Percentiles rank a stretch among this genome's conserved stretches.
Conservation (phyloP, 78 protist genomes). For the Isochrysis galbana region DNA sequence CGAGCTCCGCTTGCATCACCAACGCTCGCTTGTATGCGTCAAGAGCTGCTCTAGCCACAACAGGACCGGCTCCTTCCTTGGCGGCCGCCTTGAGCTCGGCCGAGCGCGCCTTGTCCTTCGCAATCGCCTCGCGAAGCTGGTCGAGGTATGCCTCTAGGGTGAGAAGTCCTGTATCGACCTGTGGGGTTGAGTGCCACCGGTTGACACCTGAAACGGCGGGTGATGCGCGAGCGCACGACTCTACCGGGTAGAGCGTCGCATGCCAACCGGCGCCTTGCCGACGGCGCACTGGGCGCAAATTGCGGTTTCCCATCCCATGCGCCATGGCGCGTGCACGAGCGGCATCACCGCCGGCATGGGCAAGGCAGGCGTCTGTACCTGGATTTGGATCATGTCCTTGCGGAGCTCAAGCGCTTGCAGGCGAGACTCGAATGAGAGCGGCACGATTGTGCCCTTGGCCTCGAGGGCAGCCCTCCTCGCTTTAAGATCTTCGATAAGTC, state of each 20-base stretch:
- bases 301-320: no score
- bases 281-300: no score
- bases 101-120: not conserved
- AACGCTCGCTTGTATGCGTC: not conserved
- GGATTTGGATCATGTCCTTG: not conserved
- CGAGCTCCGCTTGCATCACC: not conserved
- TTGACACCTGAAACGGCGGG: no score
- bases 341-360: no score
- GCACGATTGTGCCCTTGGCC: not conserved
- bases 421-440: not conserved
- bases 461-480: not conserved
- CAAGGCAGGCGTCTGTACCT: no score
- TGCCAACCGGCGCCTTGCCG: no score
- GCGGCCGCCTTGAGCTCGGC: not conserved
- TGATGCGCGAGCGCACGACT: no score
- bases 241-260: no score
- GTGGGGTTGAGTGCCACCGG: not conserved
- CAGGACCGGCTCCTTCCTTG: not conserved
- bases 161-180: not conserved
- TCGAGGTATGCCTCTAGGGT: not conserved
- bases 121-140: not conserved
- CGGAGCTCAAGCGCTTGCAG: not conserved
- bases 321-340: no score
- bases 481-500: not conserved
- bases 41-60: not conserved